phyloP scores from a whole-genome alignment of 352 stramenopile species.

The Salisapilia sapeloensis region DNA sequence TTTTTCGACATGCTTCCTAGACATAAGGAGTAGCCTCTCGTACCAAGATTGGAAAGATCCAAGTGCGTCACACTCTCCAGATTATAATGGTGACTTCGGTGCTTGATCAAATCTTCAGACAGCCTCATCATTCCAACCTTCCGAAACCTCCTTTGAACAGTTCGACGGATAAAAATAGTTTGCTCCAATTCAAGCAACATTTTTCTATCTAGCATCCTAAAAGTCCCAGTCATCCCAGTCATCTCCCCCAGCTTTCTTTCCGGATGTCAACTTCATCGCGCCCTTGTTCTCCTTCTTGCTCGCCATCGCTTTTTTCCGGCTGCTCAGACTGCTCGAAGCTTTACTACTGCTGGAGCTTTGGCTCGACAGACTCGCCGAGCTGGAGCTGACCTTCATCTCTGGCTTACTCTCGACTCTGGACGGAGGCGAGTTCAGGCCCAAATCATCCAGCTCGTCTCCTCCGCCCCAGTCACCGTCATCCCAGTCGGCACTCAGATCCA shows the following conservation, averaged over 20 bases:
- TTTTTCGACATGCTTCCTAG: too few species aligned
- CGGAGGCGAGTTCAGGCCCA: slow-evolving; percentile 5
- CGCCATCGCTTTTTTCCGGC: not conserved
- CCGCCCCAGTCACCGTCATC: slow-evolving; percentile 52
- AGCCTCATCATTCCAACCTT: too few species aligned
- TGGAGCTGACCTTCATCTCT: slow-evolving; percentile 5
- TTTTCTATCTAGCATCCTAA: too few species aligned
- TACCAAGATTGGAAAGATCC: too few species aligned
- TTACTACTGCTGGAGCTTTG: slow-evolving; percentile 2
- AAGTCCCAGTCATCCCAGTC: slow-evolving; percentile 77
- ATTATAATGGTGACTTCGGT: too few species aligned
- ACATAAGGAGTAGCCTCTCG: too few species aligned
- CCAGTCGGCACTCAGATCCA: slow-evolving; percentile 26
- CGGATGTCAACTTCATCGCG: slow-evolving; percentile 40
- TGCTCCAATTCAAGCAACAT: too few species aligned
- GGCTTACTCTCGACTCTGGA: slow-evolving; percentile 7
- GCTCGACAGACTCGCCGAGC: too few species aligned
- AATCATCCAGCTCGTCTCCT: slow-evolving; percentile 19
- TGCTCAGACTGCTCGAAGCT: slow-evolving; percentile 1
- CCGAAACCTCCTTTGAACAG: too few species aligned
- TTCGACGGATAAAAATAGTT: too few species aligned
- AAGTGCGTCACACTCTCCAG: too few species aligned
- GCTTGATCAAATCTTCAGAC: too few species aligned
- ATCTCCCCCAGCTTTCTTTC: slow-evolving; percentile 26
- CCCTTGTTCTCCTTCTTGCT: slow-evolving; percentile 32